These are phyloP conservation scores for Colletotrichum sp. DNA, from an alignment of 2,329 filamentous ascomycete species.

Conservation along the genomic window DNA sequence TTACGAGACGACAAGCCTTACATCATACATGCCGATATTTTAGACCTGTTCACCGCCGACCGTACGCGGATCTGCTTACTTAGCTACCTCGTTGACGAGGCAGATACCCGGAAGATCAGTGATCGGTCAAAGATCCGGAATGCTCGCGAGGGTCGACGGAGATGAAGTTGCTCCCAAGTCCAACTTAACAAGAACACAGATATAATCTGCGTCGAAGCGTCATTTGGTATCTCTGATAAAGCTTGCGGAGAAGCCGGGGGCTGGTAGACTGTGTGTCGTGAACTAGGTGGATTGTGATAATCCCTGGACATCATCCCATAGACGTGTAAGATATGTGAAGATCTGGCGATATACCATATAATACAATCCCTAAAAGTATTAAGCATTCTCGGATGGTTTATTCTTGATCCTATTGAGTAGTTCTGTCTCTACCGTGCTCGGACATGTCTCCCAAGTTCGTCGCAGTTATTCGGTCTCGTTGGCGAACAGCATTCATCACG, in stretches of 20 bases:
- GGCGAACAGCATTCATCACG: not conserved
- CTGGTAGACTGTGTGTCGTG: not conserved
- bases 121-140: not conserved
- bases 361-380: not conserved
- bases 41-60: not conserved
- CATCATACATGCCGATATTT: not conserved
- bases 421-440: no score
- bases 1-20: not conserved
- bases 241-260: not conserved
- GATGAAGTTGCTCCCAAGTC: not conserved
- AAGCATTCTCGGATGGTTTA: rapidly evolving
- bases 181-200: not conserved
- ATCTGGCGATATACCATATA: not conserved
- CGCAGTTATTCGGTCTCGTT: not conserved
- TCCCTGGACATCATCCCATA: not conserved
- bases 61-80: not conserved
- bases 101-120: not conserved
- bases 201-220: not conserved
- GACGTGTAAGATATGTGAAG: not conserved
- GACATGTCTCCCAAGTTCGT: not conserved
- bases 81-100: not conserved
- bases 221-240: not conserved
- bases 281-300: not conserved
- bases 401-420: not conserved
- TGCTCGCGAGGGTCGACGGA: not conserved